Evolutionary conservation across 257 asterid species (phyloP).

Genomic region (Mitragyna speciosa): DNA sequence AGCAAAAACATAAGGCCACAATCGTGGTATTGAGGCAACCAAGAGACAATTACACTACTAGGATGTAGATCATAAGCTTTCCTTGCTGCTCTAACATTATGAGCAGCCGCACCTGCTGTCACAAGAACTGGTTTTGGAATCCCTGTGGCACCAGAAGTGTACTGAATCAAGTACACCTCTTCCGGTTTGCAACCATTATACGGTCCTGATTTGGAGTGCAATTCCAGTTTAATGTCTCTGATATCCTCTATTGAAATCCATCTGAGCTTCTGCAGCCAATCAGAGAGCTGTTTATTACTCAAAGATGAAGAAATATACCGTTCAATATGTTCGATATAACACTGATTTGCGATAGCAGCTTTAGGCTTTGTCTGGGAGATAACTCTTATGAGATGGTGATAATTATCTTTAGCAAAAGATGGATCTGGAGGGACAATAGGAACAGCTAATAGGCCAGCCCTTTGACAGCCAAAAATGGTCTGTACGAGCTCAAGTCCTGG

Average conservation of each 20-base stretch:
- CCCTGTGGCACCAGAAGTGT: slow-evolving; percentile 81
- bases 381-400: slow-evolving; percentile 56
- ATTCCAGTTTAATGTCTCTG: background rate
- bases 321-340: slow-evolving; percentile 40
- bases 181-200: slow-evolving; percentile 59
- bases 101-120: slow-evolving; percentile 88
- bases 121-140: slow-evolving; percentile 77
- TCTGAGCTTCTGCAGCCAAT: slow-evolving; percentile 26
- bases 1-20: slow-evolving; percentile 78
- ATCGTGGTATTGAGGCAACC: slow-evolving; percentile 89
- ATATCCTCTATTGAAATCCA: slow-evolving; percentile 61
- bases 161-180: slow-evolving; percentile 67
- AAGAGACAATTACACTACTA: slow-evolving; percentile 60
- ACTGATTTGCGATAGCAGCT: slow-evolving; percentile 54
- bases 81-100: slow-evolving; percentile 68
- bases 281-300: slow-evolving; percentile 27
- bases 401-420: slow-evolving; percentile 27
- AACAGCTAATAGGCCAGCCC: slow-evolving; percentile 63
- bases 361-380: slow-evolving; percentile 70
- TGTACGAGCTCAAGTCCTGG: slow-evolving; percentile 71
- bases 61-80: slow-evolving; percentile 69
- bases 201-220: background rate
- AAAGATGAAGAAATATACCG: slow-evolving; percentile 26
- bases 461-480: slow-evolving; percentile 65
- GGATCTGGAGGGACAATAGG: slow-evolving; percentile 60